Conservation (phyloP, 139 green algal genomes). For the Coelastrella sp. region DNA sequence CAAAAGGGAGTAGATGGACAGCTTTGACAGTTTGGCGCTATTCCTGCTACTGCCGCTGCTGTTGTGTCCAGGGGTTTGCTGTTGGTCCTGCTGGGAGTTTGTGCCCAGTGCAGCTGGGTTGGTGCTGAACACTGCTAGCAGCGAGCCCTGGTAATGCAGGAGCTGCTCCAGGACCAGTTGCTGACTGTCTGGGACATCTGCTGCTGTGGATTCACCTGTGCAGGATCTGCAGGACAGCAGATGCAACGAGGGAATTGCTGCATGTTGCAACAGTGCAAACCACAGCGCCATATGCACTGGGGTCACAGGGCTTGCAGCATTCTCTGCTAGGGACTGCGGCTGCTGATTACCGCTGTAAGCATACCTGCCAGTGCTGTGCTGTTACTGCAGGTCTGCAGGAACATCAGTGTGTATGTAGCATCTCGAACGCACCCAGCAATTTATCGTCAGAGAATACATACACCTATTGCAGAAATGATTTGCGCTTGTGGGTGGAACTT, state of each 20-base stretch:
- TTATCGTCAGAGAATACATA: neutral
- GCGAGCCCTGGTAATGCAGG: neutral
- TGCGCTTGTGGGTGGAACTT: neutral
- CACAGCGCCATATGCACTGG: neutral
- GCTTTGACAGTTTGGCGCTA: no score
- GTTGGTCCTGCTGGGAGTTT: neutral
- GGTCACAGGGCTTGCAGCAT: neutral
- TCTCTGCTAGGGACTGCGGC: neutral
- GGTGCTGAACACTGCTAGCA: neutral
- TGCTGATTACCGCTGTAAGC: neutral
- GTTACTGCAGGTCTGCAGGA: neutral
- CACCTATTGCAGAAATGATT: neutral
- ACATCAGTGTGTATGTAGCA: neutral
- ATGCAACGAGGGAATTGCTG: neutral
- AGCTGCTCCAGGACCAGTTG: conserved; percentile 20
- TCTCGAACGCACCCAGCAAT: neutral
- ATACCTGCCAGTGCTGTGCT: no score
- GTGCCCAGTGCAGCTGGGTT: neutral
- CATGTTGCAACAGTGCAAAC: neutral
- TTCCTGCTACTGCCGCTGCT: conserved; percentile 5
- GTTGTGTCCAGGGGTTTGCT: neutral
- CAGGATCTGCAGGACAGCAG: neutral
- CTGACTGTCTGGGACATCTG: conserved; percentile 8
- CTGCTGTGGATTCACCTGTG: neutral
- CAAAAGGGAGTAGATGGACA: neutral